phyloP scores from a whole-genome alignment of 306 rosid species.

The Cicer bijugum region DNA sequence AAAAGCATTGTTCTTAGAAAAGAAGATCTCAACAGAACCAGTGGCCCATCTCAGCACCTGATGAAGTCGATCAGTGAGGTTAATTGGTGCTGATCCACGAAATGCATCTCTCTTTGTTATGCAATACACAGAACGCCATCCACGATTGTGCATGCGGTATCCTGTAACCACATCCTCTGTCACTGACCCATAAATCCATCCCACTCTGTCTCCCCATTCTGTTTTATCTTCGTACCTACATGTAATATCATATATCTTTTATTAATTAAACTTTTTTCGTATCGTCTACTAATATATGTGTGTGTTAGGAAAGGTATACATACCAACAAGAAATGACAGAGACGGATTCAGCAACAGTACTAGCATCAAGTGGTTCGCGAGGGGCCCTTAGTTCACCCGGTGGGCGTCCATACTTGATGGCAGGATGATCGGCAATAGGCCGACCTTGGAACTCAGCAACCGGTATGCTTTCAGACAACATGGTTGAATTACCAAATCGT shows the following conservation, averaged over 20 bases:
- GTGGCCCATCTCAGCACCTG: constrained; percentile 70
- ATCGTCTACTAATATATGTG: background rate
- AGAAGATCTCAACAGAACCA: constrained; percentile 63
- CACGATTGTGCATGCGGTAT: constrained; percentile 65
- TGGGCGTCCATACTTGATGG: constrained; percentile 72
- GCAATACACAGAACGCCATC: constrained; percentile 65
- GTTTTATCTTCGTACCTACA: constrained; percentile 66
- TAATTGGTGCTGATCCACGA: constrained; percentile 61
- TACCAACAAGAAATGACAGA: constrained; percentile 90
- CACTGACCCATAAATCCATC: constrained; percentile 69
- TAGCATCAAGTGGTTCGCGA: constrained; percentile 81
- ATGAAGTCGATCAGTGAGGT: constrained; percentile 58
- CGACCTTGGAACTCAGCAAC: constrained; percentile 78
- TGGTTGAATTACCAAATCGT: constrained; percentile 82
- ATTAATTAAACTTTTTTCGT: background rate
- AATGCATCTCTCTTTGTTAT: constrained; percentile 61
- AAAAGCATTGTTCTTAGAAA: constrained; percentile 57
- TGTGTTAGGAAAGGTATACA: background rate
- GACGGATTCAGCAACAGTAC: constrained; percentile 80
- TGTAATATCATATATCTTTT: background rate
- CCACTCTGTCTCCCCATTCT: constrained; percentile 67
- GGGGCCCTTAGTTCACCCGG: constrained; percentile 73
- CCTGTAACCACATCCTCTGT: constrained; percentile 67
- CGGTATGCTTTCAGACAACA: constrained; percentile 69
- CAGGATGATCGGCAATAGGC: constrained; percentile 82